Percentiles rank a stretch among this genome's conserved stretches.
phyloP scores from a whole-genome alignment of 2,329 filamentous ascomycete species.

The Alternaria ventricosa region DNA sequence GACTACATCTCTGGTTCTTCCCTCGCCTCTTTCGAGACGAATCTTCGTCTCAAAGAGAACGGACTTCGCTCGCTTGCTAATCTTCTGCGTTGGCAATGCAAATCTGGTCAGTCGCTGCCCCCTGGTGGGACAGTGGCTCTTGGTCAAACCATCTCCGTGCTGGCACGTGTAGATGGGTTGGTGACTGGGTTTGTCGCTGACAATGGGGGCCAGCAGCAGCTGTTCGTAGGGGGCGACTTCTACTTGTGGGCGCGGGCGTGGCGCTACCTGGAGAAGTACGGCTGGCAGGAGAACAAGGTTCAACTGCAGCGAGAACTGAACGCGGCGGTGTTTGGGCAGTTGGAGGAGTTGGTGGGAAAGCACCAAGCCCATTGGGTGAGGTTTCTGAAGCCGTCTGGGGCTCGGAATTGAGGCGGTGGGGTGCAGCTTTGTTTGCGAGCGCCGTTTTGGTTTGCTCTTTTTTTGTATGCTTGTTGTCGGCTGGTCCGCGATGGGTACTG shows the following conservation, averaged over 20 bases:
- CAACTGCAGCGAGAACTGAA: background rate
- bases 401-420: background rate
- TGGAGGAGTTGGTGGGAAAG: background rate
- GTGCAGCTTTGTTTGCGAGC: background rate
- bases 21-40: background rate
- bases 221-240: background rate
- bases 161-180: background rate
- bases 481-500: background rate
- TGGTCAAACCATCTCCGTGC: background rate
- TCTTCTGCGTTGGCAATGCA: conserved; percentile 3
- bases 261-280: background rate
- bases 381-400: background rate
- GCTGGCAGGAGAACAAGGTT: background rate
- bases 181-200: conserved; percentile 1
- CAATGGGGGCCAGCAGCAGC: background rate
- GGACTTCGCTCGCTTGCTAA: background rate
- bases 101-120: background rate
- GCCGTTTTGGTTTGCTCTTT: background rate
- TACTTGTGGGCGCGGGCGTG: background rate
- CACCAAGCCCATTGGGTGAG: background rate
- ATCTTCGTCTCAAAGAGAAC: background rate
- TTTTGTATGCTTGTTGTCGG: conserved; percentile 1
- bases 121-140: conserved; percentile 1
- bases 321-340: background rate
- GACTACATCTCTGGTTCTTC: conserved; percentile 2